Evolutionary conservation across 2,329 filamentous ascomycete genomes (phyloP).

Genomic region (Septoria petroselini): DNA sequence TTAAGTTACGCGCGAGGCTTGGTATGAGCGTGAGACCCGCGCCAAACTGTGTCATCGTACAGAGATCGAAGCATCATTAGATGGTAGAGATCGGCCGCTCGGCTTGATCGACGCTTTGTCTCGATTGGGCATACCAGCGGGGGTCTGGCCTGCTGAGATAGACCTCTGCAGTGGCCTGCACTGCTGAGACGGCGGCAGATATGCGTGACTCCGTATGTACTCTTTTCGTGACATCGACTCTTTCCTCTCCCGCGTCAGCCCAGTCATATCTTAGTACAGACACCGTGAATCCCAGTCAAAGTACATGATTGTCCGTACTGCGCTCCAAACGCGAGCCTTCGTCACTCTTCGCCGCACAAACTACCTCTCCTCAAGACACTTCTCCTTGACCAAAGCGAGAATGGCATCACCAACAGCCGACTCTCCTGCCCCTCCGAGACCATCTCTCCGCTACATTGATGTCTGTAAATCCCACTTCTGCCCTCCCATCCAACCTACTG

Average conservation of each 20-base stretch:
- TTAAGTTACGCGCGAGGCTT: constrained; percentile 8
- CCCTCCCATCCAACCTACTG: neutral
- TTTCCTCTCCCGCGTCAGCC: too few species aligned
- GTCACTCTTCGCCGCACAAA: too few species aligned
- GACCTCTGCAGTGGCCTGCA: neutral
- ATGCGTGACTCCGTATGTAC: neutral
- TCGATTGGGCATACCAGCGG: neutral
- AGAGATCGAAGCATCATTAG: constrained; percentile 4
- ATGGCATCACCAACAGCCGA: constrained; percentile 9
- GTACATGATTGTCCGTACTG: too few species aligned
- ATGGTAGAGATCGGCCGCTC: neutral
- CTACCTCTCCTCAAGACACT: neutral
- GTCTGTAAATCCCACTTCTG: constrained; percentile 19
- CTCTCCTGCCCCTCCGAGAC: neutral
- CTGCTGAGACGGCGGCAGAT: neutral
- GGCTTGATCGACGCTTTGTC: constrained; percentile 10
- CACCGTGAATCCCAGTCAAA: too few species aligned
- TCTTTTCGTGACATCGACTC: neutral
- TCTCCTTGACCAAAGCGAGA: neutral
- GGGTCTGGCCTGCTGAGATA: too few species aligned
- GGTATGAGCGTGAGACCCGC: neutral
- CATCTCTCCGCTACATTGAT: constrained; percentile 24
- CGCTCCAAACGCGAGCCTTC: too few species aligned
- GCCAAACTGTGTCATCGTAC: constrained; percentile 6
- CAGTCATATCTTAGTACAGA: too few species aligned